Percentiles rank a stretch among this genome's conserved stretches.
phyloP scores from a whole-genome alignment of 805 yeast genomes.

The Candida pini region DNA sequence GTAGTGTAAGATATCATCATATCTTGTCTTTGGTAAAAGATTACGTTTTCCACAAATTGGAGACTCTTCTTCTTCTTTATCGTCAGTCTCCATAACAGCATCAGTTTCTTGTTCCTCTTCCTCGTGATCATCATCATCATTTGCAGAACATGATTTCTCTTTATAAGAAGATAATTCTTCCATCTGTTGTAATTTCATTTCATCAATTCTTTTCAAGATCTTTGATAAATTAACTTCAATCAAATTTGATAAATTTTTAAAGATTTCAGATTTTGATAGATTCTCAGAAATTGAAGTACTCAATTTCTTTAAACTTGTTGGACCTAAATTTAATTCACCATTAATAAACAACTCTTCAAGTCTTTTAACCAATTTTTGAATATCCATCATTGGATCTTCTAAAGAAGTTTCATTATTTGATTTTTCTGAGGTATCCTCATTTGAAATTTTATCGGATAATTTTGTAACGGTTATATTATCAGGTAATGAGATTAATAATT shows the following conservation, averaged over 20 bases:
- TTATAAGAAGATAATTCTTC: neutral
- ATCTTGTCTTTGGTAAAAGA: neutral
- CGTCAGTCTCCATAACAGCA: neutral
- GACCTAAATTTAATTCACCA: constrained; percentile 4
- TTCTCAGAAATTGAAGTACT: constrained; percentile 17
- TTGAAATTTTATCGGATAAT: neutral
- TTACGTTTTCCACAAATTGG: no score
- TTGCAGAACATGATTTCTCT: neutral
- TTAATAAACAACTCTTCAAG: constrained; percentile 12
- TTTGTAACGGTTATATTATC: neutral
- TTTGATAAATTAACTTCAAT: constrained; percentile 17
- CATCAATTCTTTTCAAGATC: constrained; percentile 15
- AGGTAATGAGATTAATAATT: constrained; percentile 21
- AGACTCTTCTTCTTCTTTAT: neutral
- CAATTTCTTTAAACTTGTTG: constrained; percentile 10
- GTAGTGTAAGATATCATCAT: constrained; percentile 8
- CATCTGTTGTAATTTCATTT: constrained; percentile 5
- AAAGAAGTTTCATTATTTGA: neutral
- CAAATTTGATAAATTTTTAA: constrained; percentile 13
- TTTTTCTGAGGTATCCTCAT: neutral
- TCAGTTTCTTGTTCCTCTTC: constrained; percentile 1
- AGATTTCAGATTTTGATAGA: constrained; percentile 16
- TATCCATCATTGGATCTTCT: constrained; percentile 2
- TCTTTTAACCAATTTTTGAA: constrained; percentile 7
- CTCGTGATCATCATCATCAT: constrained; percentile 5